phyloP scores from a whole-genome alignment of 108 stramenopile species.

The Cyclotella cryptica region DNA sequence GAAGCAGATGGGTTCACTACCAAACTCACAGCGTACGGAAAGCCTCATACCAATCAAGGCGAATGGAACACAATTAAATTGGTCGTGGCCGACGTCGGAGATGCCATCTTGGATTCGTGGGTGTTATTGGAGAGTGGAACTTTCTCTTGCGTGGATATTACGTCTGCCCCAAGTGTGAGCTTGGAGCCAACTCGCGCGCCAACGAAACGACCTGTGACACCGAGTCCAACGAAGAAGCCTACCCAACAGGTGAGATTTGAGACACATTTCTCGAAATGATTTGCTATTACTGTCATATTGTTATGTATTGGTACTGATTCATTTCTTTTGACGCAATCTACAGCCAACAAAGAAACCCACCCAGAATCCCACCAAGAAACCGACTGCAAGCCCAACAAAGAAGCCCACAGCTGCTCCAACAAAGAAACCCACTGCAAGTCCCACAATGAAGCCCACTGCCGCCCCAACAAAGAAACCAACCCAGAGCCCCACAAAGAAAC shows the following conservation, averaged over 20 bases:
- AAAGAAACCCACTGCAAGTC: background rate
- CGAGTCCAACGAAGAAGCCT: background rate
- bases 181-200: conserved; percentile 8
- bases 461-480: background rate
- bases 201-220: background rate
- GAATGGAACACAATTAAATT: conserved; percentile 43
- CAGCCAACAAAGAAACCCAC: conserved; percentile 12
- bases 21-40: conserved; percentile 35
- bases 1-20: conserved; percentile 56
- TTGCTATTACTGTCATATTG: background rate
- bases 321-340: background rate
- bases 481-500: conserved; percentile 4
- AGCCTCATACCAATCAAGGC: background rate
- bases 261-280: background rate
- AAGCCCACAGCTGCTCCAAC: conserved; percentile 8
- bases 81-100: conserved; percentile 44
- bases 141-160: conserved; percentile 46
- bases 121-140: conserved; percentile 35
- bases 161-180: conserved; percentile 21
- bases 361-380: background rate
- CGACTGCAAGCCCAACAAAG: background rate
- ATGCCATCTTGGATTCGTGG: conserved; percentile 46
- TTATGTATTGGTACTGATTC: background rate
- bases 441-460: conserved; percentile 1
- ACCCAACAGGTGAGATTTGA: background rate